phyloP scores from a whole-genome alignment of 2,329 filamentous ascomycete genomes.

The Trichoderma harzianum region DNA sequence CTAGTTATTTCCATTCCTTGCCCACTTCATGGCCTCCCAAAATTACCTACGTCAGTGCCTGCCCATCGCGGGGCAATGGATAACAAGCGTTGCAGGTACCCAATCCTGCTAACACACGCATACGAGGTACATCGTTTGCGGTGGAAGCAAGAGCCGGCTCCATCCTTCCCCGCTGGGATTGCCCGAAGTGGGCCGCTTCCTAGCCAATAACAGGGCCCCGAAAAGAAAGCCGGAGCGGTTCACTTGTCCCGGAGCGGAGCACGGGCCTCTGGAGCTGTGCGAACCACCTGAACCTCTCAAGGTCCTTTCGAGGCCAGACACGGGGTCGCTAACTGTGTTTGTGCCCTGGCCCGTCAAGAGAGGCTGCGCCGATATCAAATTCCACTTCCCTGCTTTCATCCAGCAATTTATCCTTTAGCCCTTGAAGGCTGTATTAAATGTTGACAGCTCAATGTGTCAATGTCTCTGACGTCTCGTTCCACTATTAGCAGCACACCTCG shows the following conservation, averaged over 20 bases:
- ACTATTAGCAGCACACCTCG: background rate
- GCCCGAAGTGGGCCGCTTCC: background rate
- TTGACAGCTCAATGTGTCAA: background rate
- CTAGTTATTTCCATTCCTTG: background rate
- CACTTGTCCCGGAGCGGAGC: background rate
- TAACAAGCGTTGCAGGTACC: background rate
- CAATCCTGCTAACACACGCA: background rate
- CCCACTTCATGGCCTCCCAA: background rate
- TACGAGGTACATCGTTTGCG: background rate
- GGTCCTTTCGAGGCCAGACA: background rate
- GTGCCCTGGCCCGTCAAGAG: background rate
- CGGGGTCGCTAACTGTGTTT: background rate
- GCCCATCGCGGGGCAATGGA: background rate
- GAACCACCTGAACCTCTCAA: background rate
- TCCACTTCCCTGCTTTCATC: background rate
- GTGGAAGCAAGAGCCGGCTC: slow-evolving; percentile 1
- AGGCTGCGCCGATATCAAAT: background rate
- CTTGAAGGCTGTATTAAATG: background rate
- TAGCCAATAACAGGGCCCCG: background rate
- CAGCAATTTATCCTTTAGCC: background rate
- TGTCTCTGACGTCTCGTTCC: background rate
- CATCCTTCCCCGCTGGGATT: background rate
- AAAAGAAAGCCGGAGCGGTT: slow-evolving; percentile 14
- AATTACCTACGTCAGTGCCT: slow-evolving; percentile 5
- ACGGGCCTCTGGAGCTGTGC: background rate